Evolutionary conservation across 202 grass and related monocot species (phyloP).

Genomic region (Carex arenaria): DNA sequence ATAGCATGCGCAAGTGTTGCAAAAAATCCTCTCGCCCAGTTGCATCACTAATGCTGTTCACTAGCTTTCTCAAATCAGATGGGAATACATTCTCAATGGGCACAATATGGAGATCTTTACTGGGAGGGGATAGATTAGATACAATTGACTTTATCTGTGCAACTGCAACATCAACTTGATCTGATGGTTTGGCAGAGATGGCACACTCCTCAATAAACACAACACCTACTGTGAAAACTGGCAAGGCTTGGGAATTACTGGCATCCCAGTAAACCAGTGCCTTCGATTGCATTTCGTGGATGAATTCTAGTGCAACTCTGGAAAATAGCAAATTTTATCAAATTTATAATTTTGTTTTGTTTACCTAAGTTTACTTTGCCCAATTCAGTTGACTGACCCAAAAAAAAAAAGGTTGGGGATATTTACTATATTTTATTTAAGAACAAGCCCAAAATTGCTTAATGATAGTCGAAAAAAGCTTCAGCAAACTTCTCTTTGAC

Average conservation of each 20-base stretch:
- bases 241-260: conserved; percentile 75
- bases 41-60: conserved; percentile 51
- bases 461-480: background rate
- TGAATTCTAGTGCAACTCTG: conserved; percentile 82
- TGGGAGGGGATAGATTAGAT: conserved; percentile 28
- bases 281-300: conserved; percentile 83
- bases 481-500: background rate
- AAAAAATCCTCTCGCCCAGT: conserved; percentile 87
- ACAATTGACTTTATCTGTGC: conserved; percentile 47
- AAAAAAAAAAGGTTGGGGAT: background rate
- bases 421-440: background rate
- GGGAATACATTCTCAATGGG: conserved; percentile 49
- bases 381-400: background rate
- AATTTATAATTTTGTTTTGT: background rate
- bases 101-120: conserved; percentile 47
- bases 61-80: conserved; percentile 34
- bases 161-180: conserved; percentile 31
- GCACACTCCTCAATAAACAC: conserved; percentile 59
- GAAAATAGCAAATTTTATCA: background rate
- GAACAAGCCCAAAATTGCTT: background rate
- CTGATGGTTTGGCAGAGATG: conserved; percentile 3
- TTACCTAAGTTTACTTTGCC: background rate
- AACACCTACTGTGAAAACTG: conserved; percentile 53
- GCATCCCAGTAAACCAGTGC: conserved; percentile 71
- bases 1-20: conserved; percentile 48